phyloP scores from a whole-genome alignment of 495 filamentous ascomycete species.

The Cudoniella acicularis region DNA sequence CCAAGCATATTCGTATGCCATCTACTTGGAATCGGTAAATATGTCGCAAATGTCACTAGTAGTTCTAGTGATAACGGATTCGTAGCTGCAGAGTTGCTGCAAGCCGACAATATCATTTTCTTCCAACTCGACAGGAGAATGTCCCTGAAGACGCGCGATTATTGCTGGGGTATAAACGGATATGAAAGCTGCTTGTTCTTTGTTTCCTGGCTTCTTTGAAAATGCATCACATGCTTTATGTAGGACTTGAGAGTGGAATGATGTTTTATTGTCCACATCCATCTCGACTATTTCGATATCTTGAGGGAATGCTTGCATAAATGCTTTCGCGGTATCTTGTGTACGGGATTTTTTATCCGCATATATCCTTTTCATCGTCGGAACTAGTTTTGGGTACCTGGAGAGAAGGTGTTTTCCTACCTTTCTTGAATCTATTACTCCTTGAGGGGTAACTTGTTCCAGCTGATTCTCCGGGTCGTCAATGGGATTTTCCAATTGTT shows the following conservation, averaged over 20 bases:
- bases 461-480: slow-evolving; percentile 18
- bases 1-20: slow-evolving; percentile 22
- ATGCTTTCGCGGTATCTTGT: slow-evolving; percentile 18
- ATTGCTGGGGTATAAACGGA: slow-evolving; percentile 6
- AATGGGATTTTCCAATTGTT: slow-evolving; percentile 21
- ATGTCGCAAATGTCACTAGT: slow-evolving; percentile 18
- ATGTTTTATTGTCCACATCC: slow-evolving; percentile 3
- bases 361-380: slow-evolving; percentile 19
- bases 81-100: slow-evolving; percentile 21
- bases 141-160: slow-evolving; percentile 10
- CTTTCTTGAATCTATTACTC: slow-evolving; percentile 11
- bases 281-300: slow-evolving; percentile 15
- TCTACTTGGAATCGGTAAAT: slow-evolving; percentile 22
- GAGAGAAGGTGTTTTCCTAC: slow-evolving; percentile 18
- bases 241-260: slow-evolving; percentile 19
- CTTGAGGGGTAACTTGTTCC: slow-evolving; percentile 19
- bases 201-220: slow-evolving; percentile 18
- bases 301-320: slow-evolving; percentile 17
- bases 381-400: slow-evolving; percentile 17
- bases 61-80: slow-evolving; percentile 17
- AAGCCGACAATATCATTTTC: slow-evolving; percentile 21
- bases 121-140: slow-evolving; percentile 11
- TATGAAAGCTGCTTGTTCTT: slow-evolving; percentile 9
- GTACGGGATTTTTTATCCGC: slow-evolving; percentile 20
- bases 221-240: slow-evolving; percentile 23